Evolutionary conservation across 2,329 filamentous ascomycete genomes (phyloP).

Genomic region (Colletotrichum plurivorum): DNA sequence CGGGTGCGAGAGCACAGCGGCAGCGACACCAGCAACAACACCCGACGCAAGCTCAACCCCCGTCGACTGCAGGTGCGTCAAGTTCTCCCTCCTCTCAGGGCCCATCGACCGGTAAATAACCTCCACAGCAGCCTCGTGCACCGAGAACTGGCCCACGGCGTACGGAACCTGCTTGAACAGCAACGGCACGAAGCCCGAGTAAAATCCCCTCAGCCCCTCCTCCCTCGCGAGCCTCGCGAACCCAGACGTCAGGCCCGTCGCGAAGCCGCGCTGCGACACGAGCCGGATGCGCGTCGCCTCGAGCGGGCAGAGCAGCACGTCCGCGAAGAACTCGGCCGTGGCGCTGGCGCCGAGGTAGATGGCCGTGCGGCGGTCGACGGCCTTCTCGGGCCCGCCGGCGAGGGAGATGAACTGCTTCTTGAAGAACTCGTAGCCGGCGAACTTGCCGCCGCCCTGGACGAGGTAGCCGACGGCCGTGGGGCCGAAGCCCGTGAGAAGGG

Average conservation of each 20-base stretch:
- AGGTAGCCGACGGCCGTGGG: slow-evolving; percentile 91
- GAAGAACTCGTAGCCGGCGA: slow-evolving; percentile 94
- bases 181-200: slow-evolving; percentile 90
- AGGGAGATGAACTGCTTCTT: slow-evolving; percentile 87
- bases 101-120: slow-evolving; percentile 79
- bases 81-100: slow-evolving; percentile 73
- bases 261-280: slow-evolving; percentile 85
- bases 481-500: slow-evolving; percentile 86
- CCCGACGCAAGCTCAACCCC: slow-evolving; percentile 88
- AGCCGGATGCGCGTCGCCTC: slow-evolving; percentile 86
- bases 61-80: slow-evolving; percentile 81
- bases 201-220: slow-evolving; percentile 86
- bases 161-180: slow-evolving; percentile 93
- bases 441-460: slow-evolving; percentile 91
- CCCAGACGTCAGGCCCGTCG: slow-evolving; percentile 77
- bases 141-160: slow-evolving; percentile 94
- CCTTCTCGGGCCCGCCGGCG: slow-evolving; percentile 67
- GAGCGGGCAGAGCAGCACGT: slow-evolving; percentile 89
- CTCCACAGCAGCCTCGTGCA: slow-evolving; percentile 91
- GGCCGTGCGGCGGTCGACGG: slow-evolving; percentile 61
- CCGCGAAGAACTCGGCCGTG: slow-evolving; percentile 79
- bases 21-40: slow-evolving; percentile 89
- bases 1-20: slow-evolving; percentile 89
- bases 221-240: slow-evolving; percentile 82
- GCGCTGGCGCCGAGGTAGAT: slow-evolving; percentile 83